Conservation (phyloP, 805 yeast species). For the Wickerhamia fluorescens region DNA sequence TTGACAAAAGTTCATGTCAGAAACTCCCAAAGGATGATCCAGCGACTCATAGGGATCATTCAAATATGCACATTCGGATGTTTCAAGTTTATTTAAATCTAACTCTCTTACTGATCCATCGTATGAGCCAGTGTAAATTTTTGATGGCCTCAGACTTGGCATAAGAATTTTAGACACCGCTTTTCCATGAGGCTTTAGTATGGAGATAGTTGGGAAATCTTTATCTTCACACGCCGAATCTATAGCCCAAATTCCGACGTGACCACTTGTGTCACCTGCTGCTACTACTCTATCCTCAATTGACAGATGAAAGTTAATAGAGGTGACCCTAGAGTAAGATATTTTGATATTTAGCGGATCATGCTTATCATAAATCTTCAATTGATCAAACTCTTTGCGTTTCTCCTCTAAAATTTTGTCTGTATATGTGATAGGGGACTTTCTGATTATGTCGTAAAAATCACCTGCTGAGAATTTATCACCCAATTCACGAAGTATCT, state of each 20-base stretch:
- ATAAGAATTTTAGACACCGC: slow-evolving; percentile 60
- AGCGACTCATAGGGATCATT: slow-evolving; percentile 47
- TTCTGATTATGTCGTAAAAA: slow-evolving; percentile 48
- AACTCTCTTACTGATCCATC: slow-evolving; percentile 79
- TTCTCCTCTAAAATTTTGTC: slow-evolving; percentile 38
- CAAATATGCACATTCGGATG: slow-evolving; percentile 41
- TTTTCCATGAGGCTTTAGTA: slow-evolving; percentile 69
- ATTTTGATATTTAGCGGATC: slow-evolving; percentile 68
- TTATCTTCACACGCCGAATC: slow-evolving; percentile 20
- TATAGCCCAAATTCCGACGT: slow-evolving; percentile 84
- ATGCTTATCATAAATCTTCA: slow-evolving; percentile 47
- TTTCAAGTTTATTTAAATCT: slow-evolving; percentile 55
- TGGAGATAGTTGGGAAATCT: slow-evolving; percentile 43
- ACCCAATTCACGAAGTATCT: slow-evolving; percentile 33
- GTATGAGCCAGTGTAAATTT: slow-evolving; percentile 67
- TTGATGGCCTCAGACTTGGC: slow-evolving; percentile 41
- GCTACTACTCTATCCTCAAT: slow-evolving; percentile 52
- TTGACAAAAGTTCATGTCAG: slow-evolving; percentile 58
- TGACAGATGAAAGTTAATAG: slow-evolving; percentile 73
- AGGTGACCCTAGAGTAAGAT: slow-evolving; percentile 64
- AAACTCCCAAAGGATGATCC: slow-evolving; percentile 47
- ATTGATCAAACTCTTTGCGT: slow-evolving; percentile 47
- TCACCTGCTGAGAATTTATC: slow-evolving; percentile 62
- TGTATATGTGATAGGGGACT: slow-evolving; percentile 13
- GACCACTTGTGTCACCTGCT: slow-evolving; percentile 89